Conservation (phyloP, 768 basidiomycete species). For the Tulasnella sp. region DNA sequence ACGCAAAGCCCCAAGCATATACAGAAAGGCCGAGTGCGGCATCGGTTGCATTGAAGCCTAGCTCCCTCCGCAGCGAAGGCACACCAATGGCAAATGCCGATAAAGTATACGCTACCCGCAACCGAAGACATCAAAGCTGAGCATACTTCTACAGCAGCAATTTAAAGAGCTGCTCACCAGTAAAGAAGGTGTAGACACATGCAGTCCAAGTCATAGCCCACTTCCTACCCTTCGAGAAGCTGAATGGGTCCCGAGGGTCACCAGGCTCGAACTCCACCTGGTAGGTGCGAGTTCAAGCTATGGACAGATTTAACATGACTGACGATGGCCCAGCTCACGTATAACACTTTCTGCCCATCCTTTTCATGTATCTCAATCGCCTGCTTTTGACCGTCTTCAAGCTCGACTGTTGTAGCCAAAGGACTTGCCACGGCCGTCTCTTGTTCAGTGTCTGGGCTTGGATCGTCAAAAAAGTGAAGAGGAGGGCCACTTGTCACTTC, state of each 20-base stretch:
- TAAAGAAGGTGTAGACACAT: constrained; percentile 38
- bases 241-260: constrained; percentile 33
- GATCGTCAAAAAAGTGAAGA: no score
- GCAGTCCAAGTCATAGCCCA: constrained; percentile 38
- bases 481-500: no score
- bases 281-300: neutral
- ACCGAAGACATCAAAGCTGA: neutral
- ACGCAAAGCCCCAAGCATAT: constrained; percentile 41
- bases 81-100: constrained; percentile 46
- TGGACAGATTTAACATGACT: no score
- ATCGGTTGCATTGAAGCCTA: constrained; percentile 27
- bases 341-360: no score
- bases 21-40: constrained; percentile 32
- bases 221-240: constrained; percentile 32
- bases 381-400: no score
- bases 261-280: constrained; percentile 34
- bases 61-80: constrained; percentile 40
- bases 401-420: no score
- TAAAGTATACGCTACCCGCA: constrained; percentile 1
- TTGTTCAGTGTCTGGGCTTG: no score
- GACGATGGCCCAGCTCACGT: no score
- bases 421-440: no score
- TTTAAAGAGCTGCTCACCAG: constrained; percentile 29
- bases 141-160: neutral
- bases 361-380: no score